Base-by-base conservation (phyloP, 805 yeast genomes). In the Saturnispora zaruensis region DNA sequence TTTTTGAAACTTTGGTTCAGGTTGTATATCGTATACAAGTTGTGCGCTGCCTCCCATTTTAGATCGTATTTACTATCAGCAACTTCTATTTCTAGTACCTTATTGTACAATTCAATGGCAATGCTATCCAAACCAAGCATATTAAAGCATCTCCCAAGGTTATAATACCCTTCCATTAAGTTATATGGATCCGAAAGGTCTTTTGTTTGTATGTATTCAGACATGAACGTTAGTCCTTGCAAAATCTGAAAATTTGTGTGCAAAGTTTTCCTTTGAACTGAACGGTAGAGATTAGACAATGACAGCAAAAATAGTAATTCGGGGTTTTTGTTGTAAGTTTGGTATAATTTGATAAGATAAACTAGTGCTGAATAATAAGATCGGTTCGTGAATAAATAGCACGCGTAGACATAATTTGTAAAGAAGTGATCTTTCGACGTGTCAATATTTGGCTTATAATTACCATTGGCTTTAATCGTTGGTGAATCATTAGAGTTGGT, bases 161-260 rank as follows among this genome's bases (percentile, higher is more conserved):
- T 93, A 63, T 84, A 93, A 46, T 79, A 77, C 1, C 84, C 80
- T 61, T 93, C 99, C 64, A 87, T 91, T 38, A 64, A 64, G 56
- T 83, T 89, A 49, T 73, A 72, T 1, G 73, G 66, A 13, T 62
- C 60, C 3, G 57, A 64, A 1, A 65, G 57, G 43, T 65, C 66
- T 6, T 65, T 63, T 3, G 66, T 56, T 16, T 77, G 79, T 38
- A 73, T 72, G 58, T 93, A 93, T 56, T 87, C 93, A 60, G 77
- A 66, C 53, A 93, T 62, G 59, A 78, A 89, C 50, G 90, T 79
- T 44, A 93, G 67, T 0, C 96, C 97, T 60, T 93, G 97, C 1
- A 93, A 68, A 21, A 93, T 72, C 61, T 90, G 97, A 51, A 85
- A 73, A 60, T 91, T 96, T 50, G 97, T 78, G 63, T 88, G 87